Evolutionary conservation across 164 flowering plant species (phyloP), one percentile per base, ranked within the genome.

Genomic region (Chimonanthus salicifolius): DNA sequence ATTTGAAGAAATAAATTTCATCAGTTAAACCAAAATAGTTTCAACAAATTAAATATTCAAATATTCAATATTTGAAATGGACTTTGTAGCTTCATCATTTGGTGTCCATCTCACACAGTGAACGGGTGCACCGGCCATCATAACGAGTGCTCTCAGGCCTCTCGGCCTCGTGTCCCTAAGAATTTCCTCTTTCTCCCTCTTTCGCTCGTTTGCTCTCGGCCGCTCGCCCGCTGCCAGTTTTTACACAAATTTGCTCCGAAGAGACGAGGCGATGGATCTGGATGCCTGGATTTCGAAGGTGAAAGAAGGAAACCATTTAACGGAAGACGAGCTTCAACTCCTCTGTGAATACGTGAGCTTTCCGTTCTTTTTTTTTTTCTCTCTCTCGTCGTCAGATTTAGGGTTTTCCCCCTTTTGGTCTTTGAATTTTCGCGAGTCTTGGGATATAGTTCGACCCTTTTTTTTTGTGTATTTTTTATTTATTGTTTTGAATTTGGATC

Each of bases 221-320:
- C 60, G 60, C 60, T 54, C 16, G 60, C 16, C 60, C 16, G 13
- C 60, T 8, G 10, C 60, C 60, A 11, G 15, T 7, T 54, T 54
- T 54, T 16, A 33, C 33, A 33, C 33, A 33, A 16, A 62, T 10
- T 62, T 33, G 64, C 64, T 16, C 7, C 33, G 3, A 18, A 2
- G 68, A 45, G 15, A 44, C 70, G n/a, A 9, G 63, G 75, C 64
- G 73, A 87, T 87, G 89, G 88, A 87, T 84, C 83, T 87, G 74
- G 89, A 87, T 83, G 80, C 77, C 10, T 87, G 89, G 88, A 85
- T 87, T 73, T 78, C 87, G 7, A 87, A 87, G 79, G 89, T 87
- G 21, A 85, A 87, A 72, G 89, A 87, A 71, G 89, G 89, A 7
- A 83, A 82, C 69, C 89, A 87, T 77, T 75, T 87, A 50, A 72